Conservation (phyloP, 495 filamentous ascomycete genomes). For the Aspergillus avenaceus region DNA sequence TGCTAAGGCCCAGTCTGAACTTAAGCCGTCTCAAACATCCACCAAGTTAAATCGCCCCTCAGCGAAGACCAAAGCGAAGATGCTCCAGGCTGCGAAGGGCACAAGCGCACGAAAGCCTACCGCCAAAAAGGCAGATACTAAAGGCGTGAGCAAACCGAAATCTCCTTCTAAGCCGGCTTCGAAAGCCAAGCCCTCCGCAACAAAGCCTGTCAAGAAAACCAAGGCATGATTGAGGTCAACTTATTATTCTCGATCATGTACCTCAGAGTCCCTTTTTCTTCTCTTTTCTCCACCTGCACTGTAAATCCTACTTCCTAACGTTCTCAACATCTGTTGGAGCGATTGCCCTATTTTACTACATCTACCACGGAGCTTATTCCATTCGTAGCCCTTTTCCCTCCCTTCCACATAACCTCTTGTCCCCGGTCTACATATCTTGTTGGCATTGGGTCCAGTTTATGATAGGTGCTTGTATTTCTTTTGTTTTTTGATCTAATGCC, state of each 20-base stretch:
- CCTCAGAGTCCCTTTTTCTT: neutral
- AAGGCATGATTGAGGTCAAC: neutral
- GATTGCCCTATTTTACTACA: neutral
- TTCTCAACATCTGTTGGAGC: neutral
- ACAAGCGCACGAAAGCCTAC: slow-evolving; percentile 15
- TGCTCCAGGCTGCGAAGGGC: slow-evolving; percentile 25
- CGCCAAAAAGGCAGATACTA: slow-evolving; percentile 11
- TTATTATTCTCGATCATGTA: neutral
- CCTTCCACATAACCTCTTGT: slow-evolving; percentile 11
- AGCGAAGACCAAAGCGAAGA: slow-evolving; percentile 31
- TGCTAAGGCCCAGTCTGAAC: slow-evolving; percentile 3
- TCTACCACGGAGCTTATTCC: neutral
- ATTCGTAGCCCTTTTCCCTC: slow-evolving; percentile 1
- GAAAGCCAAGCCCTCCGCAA: neutral
- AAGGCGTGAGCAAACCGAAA: slow-evolving; percentile 13
- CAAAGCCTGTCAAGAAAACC: neutral
- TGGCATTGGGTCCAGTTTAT: neutral
- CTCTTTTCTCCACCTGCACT: neutral
- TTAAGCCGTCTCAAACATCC: slow-evolving; percentile 5
- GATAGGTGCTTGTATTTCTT: slow-evolving; percentile 3
- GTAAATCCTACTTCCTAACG: neutral
- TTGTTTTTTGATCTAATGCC: neutral
- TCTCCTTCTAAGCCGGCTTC: slow-evolving; percentile 15
- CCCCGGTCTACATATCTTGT: neutral
- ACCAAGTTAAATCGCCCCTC: slow-evolving; percentile 29